A percentile compares a stretch with the other conserved stretches of the same genome.
These are phyloP conservation scores for Apiospora rasikravindrae DNA, from an alignment of 2,329 filamentous ascomycete species.

Conservation along the genomic window DNA sequence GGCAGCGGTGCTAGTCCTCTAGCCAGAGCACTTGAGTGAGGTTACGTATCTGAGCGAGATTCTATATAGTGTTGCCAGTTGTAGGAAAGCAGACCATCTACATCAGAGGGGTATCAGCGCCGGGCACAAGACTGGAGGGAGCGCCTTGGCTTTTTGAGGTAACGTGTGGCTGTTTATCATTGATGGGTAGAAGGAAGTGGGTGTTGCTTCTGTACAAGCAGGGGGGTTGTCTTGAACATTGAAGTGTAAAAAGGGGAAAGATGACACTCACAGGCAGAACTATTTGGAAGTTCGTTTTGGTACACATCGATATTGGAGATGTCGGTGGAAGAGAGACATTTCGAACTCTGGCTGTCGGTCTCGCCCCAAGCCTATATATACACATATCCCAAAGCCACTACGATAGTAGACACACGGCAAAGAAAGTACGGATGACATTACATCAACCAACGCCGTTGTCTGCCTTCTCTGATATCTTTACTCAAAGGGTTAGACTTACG, in stretches of 20 bases:
- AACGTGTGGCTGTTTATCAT: background rate
- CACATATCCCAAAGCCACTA: background rate
- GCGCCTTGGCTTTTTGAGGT: background rate
- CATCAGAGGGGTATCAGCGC: background rate
- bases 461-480: background rate
- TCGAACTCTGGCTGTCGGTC: background rate
- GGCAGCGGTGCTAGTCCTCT: background rate
- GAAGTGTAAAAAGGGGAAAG: background rate
- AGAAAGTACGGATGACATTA: background rate
- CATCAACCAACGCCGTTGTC: background rate
- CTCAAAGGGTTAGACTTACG: background rate
- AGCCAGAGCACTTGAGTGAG: background rate
- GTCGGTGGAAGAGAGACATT: background rate
- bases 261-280: background rate
- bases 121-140: background rate
- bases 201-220: background rate
- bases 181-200: background rate
- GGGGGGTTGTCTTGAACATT: background rate
- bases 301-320: background rate
- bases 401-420: background rate
- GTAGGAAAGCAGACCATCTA: background rate
- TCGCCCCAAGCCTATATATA: background rate
- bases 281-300: background rate
- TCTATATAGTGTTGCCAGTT: background rate
- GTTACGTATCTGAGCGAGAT: background rate